A percentile compares a stretch with the other conserved stretches of the same genome.
Evolutionary conservation across 1,139 yeast genomes (phyloP).

Genomic region (Candida sanyaensis): DNA sequence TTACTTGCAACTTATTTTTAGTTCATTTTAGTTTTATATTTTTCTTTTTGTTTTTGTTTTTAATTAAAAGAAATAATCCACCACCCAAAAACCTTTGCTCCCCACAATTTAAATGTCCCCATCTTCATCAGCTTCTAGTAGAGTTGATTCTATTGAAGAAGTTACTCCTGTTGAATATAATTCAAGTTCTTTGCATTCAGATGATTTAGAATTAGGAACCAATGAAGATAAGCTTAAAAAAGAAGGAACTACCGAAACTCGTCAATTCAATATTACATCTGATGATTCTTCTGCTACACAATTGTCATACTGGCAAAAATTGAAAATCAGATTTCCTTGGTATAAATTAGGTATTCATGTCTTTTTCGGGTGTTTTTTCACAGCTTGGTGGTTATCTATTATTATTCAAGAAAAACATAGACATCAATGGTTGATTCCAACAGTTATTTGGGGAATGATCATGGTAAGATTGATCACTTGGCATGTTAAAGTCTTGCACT

Average conservation of each 20-base stretch:
- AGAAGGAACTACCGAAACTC: constrained; percentile 4
- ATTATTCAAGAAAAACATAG: constrained; percentile 54
- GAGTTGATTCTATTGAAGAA: constrained; percentile 4
- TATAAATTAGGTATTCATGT: constrained; percentile 28
- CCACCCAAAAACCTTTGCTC: neutral
- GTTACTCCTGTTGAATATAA: constrained; percentile 3
- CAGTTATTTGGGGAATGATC: constrained; percentile 54
- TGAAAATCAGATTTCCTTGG: constrained; percentile 25
- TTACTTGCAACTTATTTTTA: neutral
- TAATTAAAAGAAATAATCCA: neutral
- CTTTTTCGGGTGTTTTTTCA: constrained; percentile 49
- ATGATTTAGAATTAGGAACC: constrained; percentile 8
- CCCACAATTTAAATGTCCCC: neutral
- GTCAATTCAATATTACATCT: constrained; percentile 6
- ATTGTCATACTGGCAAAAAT: constrained; percentile 11
- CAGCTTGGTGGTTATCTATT: constrained; percentile 69
- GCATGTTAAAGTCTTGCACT: constrained; percentile 46
- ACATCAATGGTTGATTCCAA: constrained; percentile 64
- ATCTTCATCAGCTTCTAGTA: neutral
- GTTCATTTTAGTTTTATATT: neutral
- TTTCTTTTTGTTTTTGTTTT: too few relatives aligned
- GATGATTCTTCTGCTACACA: constrained; percentile 3
- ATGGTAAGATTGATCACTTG: constrained; percentile 58
- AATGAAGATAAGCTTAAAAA: constrained; percentile 3
- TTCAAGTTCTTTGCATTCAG: neutral